A percentile compares a stretch with the other conserved stretches of the same genome.
phyloP scores from a whole-genome alignment of 331 rosid genomes.

The Prunus yedoensis region DNA sequence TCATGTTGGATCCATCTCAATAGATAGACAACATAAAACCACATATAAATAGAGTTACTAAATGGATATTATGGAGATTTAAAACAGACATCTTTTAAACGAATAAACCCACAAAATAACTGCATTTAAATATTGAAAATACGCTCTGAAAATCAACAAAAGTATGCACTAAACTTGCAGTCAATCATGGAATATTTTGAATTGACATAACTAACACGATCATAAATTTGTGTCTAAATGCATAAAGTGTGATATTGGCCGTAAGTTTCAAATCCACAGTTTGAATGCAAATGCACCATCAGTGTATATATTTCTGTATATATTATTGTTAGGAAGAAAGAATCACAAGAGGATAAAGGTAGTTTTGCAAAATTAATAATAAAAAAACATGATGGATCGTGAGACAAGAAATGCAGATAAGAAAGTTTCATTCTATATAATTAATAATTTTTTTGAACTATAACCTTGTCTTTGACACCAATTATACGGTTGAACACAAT shows the following conservation, averaged over 20 bases:
- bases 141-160: not conserved
- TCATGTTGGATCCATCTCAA: not conserved
- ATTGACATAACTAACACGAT: too few species aligned
- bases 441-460: not conserved
- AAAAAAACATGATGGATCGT: not conserved
- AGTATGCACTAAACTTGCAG: not conserved
- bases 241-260: not conserved
- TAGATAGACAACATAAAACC: not conserved
- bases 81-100: too few species aligned
- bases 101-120: not conserved
- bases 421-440: too few species aligned
- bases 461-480: conserved; percentile 91
- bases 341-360: not conserved
- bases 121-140: not conserved
- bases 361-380: not conserved
- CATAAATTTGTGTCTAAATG: too few species aligned
- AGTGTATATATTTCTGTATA: not conserved
- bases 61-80: not conserved
- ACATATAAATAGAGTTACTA: not conserved
- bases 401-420: not conserved
- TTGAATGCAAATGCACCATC: not conserved
- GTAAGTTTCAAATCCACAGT: not conserved
- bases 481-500: conserved; percentile 81
- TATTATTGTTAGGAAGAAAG: not conserved
- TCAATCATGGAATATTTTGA: too few species aligned